Conservation (phyloP, 768 basidiomycete species). For the Lactifluus pinguis region DNA sequence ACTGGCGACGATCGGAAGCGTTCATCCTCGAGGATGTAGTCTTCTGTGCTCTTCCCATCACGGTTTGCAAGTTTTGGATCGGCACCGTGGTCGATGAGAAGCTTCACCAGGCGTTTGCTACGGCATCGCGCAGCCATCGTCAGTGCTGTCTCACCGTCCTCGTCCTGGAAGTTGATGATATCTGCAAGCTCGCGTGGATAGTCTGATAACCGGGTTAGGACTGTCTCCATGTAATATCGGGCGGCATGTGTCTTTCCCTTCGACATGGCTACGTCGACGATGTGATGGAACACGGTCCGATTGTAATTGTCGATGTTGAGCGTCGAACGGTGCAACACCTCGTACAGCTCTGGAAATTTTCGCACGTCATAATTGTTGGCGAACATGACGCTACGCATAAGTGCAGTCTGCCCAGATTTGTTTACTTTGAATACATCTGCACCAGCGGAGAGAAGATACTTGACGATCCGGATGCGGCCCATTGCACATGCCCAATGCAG, state of each 20-base stretch:
- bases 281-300: slow-evolving; percentile 96
- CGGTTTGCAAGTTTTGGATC: slow-evolving; percentile 91
- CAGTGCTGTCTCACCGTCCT: slow-evolving; percentile 95
- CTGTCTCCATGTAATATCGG: slow-evolving; percentile 97
- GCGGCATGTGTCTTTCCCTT: slow-evolving; percentile 98
- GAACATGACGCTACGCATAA: slow-evolving; percentile 99
- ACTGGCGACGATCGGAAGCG: slow-evolving; percentile 88
- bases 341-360: slow-evolving; percentile 96
- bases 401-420: slow-evolving; percentile 89
- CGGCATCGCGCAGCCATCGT: slow-evolving; percentile 95
- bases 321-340: slow-evolving; percentile 93
- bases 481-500: slow-evolving; percentile 99
- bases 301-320: slow-evolving; percentile 98
- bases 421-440: slow-evolving; percentile 97
- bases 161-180: slow-evolving; percentile 98
- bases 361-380: slow-evolving; percentile 99
- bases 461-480: slow-evolving; percentile 95
- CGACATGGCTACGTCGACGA: slow-evolving; percentile 93
- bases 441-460: slow-evolving; percentile 84
- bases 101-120: slow-evolving; percentile 90
- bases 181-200: slow-evolving; percentile 95
- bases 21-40: slow-evolving; percentile 98
- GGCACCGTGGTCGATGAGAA: slow-evolving; percentile 92
- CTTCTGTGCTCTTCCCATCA: slow-evolving; percentile 95
- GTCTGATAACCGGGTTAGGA: slow-evolving; percentile 76